These are phyloP conservation scores for Candida arabinofermentans DNA, from an alignment of 805 yeast species.

Conservation along the genomic window DNA sequence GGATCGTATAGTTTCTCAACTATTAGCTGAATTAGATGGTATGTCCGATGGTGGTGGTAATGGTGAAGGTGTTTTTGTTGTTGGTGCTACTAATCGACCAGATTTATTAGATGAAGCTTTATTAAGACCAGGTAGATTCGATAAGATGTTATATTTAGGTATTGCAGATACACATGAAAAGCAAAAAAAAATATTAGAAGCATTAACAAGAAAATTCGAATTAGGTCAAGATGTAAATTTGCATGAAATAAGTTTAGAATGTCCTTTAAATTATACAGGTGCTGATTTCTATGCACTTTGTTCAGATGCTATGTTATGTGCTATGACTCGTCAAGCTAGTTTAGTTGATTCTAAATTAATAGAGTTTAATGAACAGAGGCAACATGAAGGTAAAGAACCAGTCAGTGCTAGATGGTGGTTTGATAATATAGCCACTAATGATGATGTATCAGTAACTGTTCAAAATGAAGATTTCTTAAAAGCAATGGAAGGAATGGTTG, in stretches of 20 bases:
- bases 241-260: slow-evolving; percentile 52
- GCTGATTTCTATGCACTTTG: slow-evolving; percentile 97
- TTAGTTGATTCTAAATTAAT: slow-evolving; percentile 66
- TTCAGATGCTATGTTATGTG: slow-evolving; percentile 92
- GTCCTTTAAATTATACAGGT: slow-evolving; percentile 93
- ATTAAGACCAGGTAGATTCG: slow-evolving; percentile 91
- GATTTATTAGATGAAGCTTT: slow-evolving; percentile 93
- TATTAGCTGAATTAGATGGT: slow-evolving; percentile 92
- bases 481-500: slow-evolving; percentile 67
- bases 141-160: slow-evolving; percentile 90
- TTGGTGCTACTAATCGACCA: slow-evolving; percentile 98
- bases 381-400: slow-evolving; percentile 30
- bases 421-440: slow-evolving; percentile 65
- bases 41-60: slow-evolving; percentile 78
- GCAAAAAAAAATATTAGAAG: slow-evolving; percentile 80
- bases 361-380: slow-evolving; percentile 45
- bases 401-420: slow-evolving; percentile 86
- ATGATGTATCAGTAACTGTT: slow-evolving; percentile 69
- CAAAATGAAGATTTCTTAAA: slow-evolving; percentile 69
- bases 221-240: slow-evolving; percentile 60
- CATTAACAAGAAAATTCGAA: slow-evolving; percentile 79
- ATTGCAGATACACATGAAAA: slow-evolving; percentile 88
- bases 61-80: slow-evolving; percentile 90
- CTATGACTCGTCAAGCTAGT: slow-evolving; percentile 87
- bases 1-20: slow-evolving; percentile 96